These are phyloP conservation scores for Erythrobasidium yunnanense DNA, from an alignment of 768 basidiomycete species.

Conservation along the genomic window DNA sequence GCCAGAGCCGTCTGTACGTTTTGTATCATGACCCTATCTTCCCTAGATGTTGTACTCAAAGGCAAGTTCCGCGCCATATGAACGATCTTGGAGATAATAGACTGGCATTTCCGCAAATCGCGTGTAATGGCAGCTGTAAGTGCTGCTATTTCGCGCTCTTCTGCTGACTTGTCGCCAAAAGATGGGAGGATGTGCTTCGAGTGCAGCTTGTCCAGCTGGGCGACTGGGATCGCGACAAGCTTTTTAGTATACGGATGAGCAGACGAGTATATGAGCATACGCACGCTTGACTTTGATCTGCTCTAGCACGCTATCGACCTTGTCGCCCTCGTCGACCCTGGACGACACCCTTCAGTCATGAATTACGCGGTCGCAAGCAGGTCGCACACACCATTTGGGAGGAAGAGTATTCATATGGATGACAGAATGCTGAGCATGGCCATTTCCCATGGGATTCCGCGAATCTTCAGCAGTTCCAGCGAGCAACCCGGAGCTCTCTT, in stretches of 20 bases:
- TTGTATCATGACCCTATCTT: slow-evolving; percentile 49
- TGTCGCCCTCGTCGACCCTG: slow-evolving; percentile 87
- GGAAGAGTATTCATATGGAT: slow-evolving; percentile 55
- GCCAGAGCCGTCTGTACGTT: slow-evolving; percentile 93
- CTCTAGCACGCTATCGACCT: slow-evolving; percentile 67
- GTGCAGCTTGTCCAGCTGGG: slow-evolving; percentile 83
- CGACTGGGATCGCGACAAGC: slow-evolving; percentile 53
- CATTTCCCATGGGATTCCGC: background rate
- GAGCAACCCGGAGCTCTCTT: slow-evolving; percentile 29
- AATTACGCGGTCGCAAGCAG: background rate
- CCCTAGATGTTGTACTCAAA: slow-evolving; percentile 40
- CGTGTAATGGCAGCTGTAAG: slow-evolving; percentile 78
- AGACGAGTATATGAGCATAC: slow-evolving; percentile 36
- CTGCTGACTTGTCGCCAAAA: slow-evolving; percentile 83
- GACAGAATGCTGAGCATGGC: slow-evolving; percentile 41
- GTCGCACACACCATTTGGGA: slow-evolving; percentile 66
- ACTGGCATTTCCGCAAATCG: slow-evolving; percentile 53
- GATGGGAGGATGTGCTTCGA: slow-evolving; percentile 92
- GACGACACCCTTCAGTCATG: slow-evolving; percentile 4
- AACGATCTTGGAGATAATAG: slow-evolving; percentile 65
- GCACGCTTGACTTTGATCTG: slow-evolving; percentile 66
- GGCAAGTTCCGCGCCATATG: slow-evolving; percentile 40
- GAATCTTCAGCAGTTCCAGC: slow-evolving; percentile 3
- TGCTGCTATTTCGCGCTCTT: slow-evolving; percentile 85
- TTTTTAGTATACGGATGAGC: slow-evolving; percentile 15